phyloP scores from a whole-genome alignment of 208 protist genomes.

The Acanthamoeba triangularis region DNA sequence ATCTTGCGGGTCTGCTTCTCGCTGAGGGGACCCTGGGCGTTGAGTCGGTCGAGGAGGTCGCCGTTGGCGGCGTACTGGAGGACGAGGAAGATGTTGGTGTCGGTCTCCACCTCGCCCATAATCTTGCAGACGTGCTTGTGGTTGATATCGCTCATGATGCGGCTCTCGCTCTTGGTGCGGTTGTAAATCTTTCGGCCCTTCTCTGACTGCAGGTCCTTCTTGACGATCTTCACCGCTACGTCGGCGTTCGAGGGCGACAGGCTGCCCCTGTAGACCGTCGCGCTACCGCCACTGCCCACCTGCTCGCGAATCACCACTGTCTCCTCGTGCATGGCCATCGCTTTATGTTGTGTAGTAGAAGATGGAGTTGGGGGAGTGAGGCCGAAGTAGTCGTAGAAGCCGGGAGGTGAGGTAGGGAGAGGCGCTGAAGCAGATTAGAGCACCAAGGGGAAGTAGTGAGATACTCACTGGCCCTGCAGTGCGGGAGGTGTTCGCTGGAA shows the following conservation, averaged over 20 bases:
- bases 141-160: background rate
- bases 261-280: constrained; percentile 15
- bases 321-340: constrained; percentile 6
- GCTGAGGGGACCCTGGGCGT: background rate
- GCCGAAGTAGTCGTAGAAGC: background rate
- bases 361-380: background rate
- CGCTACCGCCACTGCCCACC: constrained; percentile 9
- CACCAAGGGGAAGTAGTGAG: background rate
- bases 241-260: background rate
- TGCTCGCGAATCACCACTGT: background rate
- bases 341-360: background rate
- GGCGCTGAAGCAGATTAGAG: background rate
- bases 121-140: constrained; percentile 50
- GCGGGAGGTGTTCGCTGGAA: background rate
- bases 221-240: constrained; percentile 19
- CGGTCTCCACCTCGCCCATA: constrained; percentile 7
- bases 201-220: background rate
- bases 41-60: constrained; percentile 31
- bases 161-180: constrained; percentile 21
- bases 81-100: background rate
- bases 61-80: constrained; percentile 27
- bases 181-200: background rate
- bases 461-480: too few relatives aligned
- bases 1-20: constrained; percentile 81
- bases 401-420: background rate